Evolutionary conservation across 108 stramenopile species (phyloP).

Genomic region (Aurantiochytrium sp.): DNA sequence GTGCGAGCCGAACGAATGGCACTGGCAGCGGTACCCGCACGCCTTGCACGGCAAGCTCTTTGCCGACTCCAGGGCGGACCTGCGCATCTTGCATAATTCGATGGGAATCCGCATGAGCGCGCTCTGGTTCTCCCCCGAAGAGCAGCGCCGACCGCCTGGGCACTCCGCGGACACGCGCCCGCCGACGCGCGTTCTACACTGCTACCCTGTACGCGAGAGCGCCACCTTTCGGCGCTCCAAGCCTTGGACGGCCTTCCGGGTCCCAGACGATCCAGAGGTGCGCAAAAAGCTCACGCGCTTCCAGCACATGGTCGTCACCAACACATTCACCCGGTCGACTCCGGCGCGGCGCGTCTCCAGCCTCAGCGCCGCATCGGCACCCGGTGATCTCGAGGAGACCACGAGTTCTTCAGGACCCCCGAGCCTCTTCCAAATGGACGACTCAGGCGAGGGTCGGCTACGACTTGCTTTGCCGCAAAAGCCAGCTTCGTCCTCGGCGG

Average conservation of each 20-base stretch:
- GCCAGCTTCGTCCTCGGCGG: too few relatives aligned
- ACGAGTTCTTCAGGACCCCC: too few relatives aligned
- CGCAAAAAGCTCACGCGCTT: background rate
- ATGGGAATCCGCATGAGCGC: conserved; percentile 8
- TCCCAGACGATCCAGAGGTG: background rate
- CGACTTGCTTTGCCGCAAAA: too few relatives aligned
- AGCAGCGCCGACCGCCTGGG: background rate
- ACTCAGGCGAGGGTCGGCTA: too few relatives aligned
- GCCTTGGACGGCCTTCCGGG: conserved; percentile 11
- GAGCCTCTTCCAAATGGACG: too few relatives aligned
- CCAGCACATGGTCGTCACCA: background rate
- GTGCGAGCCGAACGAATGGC: background rate
- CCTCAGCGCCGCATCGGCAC: too few relatives aligned
- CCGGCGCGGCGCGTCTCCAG: too few relatives aligned
- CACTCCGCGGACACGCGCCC: background rate
- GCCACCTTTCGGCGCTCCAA: background rate
- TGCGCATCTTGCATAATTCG: background rate
- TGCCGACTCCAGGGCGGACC: background rate
- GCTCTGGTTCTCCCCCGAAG: background rate
- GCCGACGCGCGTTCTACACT: background rate
- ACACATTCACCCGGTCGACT: background rate
- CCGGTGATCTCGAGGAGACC: too few relatives aligned
- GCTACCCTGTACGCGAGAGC: background rate
- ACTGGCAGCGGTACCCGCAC: conserved; percentile 7
- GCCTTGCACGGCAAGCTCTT: background rate